phyloP scores from a whole-genome alignment of 495 filamentous ascomycete species.

The Podospora comata region DNA sequence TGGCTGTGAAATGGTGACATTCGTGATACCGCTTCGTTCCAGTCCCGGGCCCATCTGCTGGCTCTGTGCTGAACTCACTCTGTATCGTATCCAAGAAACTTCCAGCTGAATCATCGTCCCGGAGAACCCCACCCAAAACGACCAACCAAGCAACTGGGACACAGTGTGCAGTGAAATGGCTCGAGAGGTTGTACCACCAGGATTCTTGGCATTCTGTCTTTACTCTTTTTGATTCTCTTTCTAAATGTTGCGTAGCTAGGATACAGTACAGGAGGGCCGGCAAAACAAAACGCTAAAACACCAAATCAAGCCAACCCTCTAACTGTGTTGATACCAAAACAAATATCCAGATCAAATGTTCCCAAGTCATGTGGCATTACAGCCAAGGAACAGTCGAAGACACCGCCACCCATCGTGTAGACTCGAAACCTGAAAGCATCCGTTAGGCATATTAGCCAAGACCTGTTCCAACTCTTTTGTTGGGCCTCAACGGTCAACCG shows the following conservation, averaged over 20 bases:
- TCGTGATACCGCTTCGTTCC: neutral
- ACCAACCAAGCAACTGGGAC: neutral
- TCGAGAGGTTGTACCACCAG: neutral
- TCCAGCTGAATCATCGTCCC: neutral
- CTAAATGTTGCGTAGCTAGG: neutral
- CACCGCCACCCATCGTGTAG: neutral
- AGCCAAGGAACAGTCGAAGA: neutral
- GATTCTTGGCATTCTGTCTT: neutral
- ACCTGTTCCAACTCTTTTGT: neutral
- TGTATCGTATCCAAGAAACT: neutral
- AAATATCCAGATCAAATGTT: neutral
- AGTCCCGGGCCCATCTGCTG: neutral
- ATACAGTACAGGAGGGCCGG: neutral
- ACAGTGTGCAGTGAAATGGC: neutral
- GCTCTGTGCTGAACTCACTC: neutral
- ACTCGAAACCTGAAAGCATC: neutral
- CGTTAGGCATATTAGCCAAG: no score
- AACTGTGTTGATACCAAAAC: neutral
- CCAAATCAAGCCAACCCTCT: slow-evolving; percentile 2
- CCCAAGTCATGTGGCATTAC: neutral
- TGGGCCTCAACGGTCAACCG: neutral
- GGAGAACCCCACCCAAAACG: neutral
- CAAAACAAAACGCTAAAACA: neutral
- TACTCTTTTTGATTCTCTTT: neutral
- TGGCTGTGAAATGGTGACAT: neutral